Percentiles rank a stretch among this genome's conserved stretches.
Conservation (phyloP, 23 red algal species). For the Gracilariopsis chorda region DNA sequence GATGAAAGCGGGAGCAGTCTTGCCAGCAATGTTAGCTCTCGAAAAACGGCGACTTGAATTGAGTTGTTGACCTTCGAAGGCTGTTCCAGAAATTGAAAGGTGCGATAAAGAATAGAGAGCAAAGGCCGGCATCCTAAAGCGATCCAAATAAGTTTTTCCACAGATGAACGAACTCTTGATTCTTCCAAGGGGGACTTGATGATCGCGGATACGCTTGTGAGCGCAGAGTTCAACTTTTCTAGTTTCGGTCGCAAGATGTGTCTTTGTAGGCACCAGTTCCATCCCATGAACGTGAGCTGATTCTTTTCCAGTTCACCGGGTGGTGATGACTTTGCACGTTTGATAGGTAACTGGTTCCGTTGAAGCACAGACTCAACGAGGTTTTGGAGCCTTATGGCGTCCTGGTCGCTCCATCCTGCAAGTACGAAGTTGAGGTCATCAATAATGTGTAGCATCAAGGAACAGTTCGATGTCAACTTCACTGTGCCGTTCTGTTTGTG, state of each 20-base stretch:
- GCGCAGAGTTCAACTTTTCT: not conserved
- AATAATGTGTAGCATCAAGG: not conserved
- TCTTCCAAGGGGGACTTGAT: not conserved
- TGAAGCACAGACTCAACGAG: not conserved
- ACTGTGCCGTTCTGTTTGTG: not conserved
- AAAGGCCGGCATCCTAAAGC: not conserved
- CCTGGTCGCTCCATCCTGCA: not conserved
- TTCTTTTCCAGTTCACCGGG: not conserved
- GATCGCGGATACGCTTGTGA: not conserved
- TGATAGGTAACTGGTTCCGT: not conserved
- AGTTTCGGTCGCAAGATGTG: not conserved
- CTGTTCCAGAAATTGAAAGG: not conserved
- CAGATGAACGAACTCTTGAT: not conserved
- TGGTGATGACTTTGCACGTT: not conserved
- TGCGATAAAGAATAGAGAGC: not conserved
- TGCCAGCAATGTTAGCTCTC: not conserved
- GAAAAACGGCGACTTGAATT: not conserved
- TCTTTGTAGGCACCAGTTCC: not conserved
- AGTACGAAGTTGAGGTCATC: constrained; percentile 2
- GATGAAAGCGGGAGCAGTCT: not conserved
- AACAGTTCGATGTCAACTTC: not conserved
- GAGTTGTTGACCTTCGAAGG: not conserved
- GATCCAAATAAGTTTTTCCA: not conserved
- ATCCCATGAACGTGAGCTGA: not conserved
- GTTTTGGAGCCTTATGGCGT: not conserved